Percentiles rank a stretch among this genome's conserved stretches.
These are phyloP conservation scores for Hibiscus syriacus DNA, from an alignment of 345 rosid genomes.

Conservation along the genomic window DNA sequence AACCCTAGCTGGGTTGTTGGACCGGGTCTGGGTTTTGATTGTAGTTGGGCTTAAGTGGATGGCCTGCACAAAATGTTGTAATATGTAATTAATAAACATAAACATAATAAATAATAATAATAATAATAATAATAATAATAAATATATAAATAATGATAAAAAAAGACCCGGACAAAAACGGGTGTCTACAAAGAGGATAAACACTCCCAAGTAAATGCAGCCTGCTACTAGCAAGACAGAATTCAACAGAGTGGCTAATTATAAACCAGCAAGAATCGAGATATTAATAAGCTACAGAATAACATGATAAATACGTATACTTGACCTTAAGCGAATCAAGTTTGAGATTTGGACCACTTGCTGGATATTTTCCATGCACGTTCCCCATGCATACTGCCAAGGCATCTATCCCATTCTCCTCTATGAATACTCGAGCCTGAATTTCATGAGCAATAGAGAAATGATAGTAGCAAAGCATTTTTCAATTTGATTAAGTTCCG, in stretches of 20 bases:
- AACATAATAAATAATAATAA: too few species aligned
- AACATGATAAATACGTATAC: constrained; percentile 4
- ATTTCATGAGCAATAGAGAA: constrained; percentile 15
- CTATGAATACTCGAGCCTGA: constrained; percentile 83
- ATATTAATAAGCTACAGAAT: not conserved
- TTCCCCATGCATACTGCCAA: constrained; percentile 94
- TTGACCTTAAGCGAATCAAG: constrained; percentile 76
- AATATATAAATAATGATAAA: too few species aligned
- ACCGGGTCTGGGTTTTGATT: too few species aligned
- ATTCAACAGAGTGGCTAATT: not conserved
- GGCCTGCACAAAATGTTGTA: too few species aligned
- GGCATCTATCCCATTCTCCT: constrained; percentile 76
- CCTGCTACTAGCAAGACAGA: not conserved
- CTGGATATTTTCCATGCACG: constrained; percentile 90
- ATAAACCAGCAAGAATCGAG: not conserved
- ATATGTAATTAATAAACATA: too few species aligned
- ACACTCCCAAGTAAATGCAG: not conserved
- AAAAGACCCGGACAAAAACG: too few species aligned
- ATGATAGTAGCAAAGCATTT: constrained; percentile 12
- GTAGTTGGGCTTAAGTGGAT: too few species aligned
- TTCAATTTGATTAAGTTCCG: not conserved
- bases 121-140: too few species aligned
- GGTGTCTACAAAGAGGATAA: too few species aligned
- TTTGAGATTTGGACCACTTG: constrained; percentile 78
- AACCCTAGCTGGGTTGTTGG: too few species aligned